Evolutionary conservation across 129 eudicot genomes (phyloP).

Genomic region (Heracleum sosnowskyi): DNA sequence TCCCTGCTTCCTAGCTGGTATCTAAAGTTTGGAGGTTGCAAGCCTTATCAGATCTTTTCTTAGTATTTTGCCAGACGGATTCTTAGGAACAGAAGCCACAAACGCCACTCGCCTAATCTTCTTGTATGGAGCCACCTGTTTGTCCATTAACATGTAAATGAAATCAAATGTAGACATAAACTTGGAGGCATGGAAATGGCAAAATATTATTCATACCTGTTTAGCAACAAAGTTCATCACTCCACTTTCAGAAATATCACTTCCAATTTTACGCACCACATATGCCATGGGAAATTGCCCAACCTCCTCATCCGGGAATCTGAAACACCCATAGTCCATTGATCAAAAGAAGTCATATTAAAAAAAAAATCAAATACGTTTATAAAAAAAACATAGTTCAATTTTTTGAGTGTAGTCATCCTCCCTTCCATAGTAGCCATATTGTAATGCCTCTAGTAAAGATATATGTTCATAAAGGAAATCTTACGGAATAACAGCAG

Average conservation of each 20-base stretch:
- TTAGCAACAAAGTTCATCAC: slow-evolving; percentile 76
- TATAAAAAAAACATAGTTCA: no score
- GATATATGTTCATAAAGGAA: not conserved
- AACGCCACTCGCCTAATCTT: slow-evolving; percentile 76
- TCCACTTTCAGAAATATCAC: slow-evolving; percentile 39
- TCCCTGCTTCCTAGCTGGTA: no score
- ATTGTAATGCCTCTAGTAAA: no score
- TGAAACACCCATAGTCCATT: slow-evolving; percentile 15
- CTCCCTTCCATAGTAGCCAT: not conserved
- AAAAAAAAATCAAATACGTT: no score
- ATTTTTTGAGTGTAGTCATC: not conserved
- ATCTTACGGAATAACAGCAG: slow-evolving; percentile 96
- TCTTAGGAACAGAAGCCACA: slow-evolving; percentile 74
- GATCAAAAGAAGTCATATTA: not conserved
- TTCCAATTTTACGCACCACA: slow-evolving; percentile 67
- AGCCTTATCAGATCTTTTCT: slow-evolving; percentile 85
- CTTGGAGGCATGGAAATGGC: not conserved
- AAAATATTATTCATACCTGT: slow-evolving; percentile 43
- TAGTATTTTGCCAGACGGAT: slow-evolving; percentile 90
- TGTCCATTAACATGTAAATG: not conserved
- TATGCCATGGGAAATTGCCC: slow-evolving; percentile 99
- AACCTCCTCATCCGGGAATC: slow-evolving; percentile 82
- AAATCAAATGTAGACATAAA: not conserved
- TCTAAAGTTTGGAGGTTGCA: slow-evolving; percentile 50
- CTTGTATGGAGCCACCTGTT: slow-evolving; percentile 95